Base-by-base conservation (phyloP, 2,329 filamentous ascomycete genomes). In the Aspergillus arachidicola region DNA sequence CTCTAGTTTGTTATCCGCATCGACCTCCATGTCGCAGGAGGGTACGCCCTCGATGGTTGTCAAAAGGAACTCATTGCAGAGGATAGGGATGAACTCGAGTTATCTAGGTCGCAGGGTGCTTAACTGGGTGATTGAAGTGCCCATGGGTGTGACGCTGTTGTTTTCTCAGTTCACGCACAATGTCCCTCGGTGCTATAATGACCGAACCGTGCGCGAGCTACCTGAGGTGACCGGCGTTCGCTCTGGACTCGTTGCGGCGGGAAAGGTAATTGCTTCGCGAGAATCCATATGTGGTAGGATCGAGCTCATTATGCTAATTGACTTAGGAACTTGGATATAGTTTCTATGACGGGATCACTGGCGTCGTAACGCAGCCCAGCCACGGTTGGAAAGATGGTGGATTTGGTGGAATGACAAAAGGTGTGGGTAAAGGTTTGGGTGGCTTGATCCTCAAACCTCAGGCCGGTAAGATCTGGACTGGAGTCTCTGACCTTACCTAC, bases 91-190 rank as follows among this genome's bases (percentile, higher is more conserved):
- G 3, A 88, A 91, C 21, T 83, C 84, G 36, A 88, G 87, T 3
- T 78, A 90, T 11, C 86, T 86, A 54, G 88, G 91, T 12, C 86
- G 88, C 1, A 89, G 87, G 68, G 89, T 94, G 56, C 86, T 94
- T 7, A 85, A 85, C 9, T 89, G 91, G 16, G 87, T 92, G 11
- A 83, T 94, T 64, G 93, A 91, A 69, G 90, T 89, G 5, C 93
- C 93, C 0, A 90, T 95, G 86, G 92, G 95, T 73, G 91, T 96
- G 66, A 92, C 91, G 46, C 79, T 96, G 45, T 90, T 91, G 0
- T 78, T 96, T 32, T 91, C 93, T 1, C 91, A 91, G 74, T 93
- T 92, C 0, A 94, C 96, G 74, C 90, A 94, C 72, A 96, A 96
- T 71, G 89, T 91, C 6, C 93, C 93, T 0, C 89, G 87, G 67